Evolutionary conservation across 1,284 basidiomycete genomes (phyloP).

Genomic region (Melampsora americana): DNA sequence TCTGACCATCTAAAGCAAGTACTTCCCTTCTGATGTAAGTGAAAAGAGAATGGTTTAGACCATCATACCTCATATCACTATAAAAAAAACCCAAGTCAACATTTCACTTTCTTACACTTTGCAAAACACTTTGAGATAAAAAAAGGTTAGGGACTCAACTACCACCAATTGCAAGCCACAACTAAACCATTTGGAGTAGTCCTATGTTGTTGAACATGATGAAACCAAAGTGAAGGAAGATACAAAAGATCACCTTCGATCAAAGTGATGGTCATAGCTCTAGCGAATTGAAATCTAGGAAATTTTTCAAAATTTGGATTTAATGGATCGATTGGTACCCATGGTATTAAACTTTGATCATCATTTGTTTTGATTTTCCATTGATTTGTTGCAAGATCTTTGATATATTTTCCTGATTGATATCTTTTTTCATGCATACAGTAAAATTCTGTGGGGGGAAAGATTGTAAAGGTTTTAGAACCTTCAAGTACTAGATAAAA

Average conservation of each 20-base stretch:
- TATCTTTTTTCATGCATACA: conserved; percentile 62
- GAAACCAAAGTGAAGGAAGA: conserved; percentile 86
- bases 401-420: conserved; percentile 26
- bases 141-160: conserved; percentile 34
- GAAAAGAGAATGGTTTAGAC: conserved; percentile 8
- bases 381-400: conserved; percentile 43
- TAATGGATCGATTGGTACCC: conserved; percentile 50
- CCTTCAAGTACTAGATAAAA: conserved; percentile 81
- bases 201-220: conserved; percentile 66
- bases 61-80: conserved; percentile 37
- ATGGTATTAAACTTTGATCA: conserved; percentile 38
- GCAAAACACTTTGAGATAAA: neutral
- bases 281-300: conserved; percentile 58
- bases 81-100: no score
- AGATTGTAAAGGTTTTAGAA: conserved; percentile 74
- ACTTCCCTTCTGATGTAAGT: conserved; percentile 27
- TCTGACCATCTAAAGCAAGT: conserved; percentile 13
- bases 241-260: conserved; percentile 75
- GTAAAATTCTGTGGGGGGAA: conserved; percentile 82
- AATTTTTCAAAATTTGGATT: conserved; percentile 33
- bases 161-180: conserved; percentile 43
- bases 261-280: conserved; percentile 67
- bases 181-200: conserved; percentile 14
- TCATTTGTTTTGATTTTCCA: conserved; percentile 42
- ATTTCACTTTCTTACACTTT: no score